These are phyloP conservation scores for Millerozyma miso DNA, from an alignment of 805 yeast species.

Conservation along the genomic window DNA sequence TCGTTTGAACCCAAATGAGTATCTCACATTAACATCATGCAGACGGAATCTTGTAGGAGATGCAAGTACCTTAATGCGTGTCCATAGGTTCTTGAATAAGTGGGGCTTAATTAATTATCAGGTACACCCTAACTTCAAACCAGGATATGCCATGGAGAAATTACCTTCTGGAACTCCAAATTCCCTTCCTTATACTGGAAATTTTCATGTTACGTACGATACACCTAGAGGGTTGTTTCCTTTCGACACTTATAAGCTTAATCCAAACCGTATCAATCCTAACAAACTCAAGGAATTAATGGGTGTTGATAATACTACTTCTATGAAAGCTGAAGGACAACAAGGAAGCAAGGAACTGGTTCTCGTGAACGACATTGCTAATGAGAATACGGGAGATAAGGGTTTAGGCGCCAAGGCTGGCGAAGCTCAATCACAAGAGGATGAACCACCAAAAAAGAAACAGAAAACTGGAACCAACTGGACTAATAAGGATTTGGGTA, in stretches of 20 bases:
- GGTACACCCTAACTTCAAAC: slow-evolving; percentile 74
- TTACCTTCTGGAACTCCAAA: slow-evolving; percentile 38
- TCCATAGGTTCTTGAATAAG: slow-evolving; percentile 76
- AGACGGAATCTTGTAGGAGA: slow-evolving; percentile 90
- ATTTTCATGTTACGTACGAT: slow-evolving; percentile 72
- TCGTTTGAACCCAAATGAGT: slow-evolving; percentile 84
- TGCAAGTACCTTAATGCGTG: slow-evolving; percentile 81
- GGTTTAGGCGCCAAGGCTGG: neutral
- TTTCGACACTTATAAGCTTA: slow-evolving; percentile 74
- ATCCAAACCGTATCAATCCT: slow-evolving; percentile 47
- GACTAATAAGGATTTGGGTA: slow-evolving; percentile 60
- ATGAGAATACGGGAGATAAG: slow-evolving; percentile 1
- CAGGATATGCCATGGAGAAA: slow-evolving; percentile 54
- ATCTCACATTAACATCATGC: slow-evolving; percentile 83
- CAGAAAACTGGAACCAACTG: slow-evolving; percentile 42
- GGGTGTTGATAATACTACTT: slow-evolving; percentile 9
- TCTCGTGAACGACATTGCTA: slow-evolving; percentile 1
- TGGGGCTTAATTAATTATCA: slow-evolving; percentile 96
- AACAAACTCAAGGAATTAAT: slow-evolving; percentile 29
- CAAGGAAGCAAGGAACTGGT: neutral
- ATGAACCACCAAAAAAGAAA: slow-evolving; percentile 22
- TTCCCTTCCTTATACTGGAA: slow-evolving; percentile 69
- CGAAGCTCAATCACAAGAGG: neutral
- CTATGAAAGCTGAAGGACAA: neutral
- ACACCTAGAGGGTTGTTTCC: slow-evolving; percentile 93